Base-by-base conservation (phyloP, 148 eudicot genomes). In the Nyssa sinensis region DNA sequence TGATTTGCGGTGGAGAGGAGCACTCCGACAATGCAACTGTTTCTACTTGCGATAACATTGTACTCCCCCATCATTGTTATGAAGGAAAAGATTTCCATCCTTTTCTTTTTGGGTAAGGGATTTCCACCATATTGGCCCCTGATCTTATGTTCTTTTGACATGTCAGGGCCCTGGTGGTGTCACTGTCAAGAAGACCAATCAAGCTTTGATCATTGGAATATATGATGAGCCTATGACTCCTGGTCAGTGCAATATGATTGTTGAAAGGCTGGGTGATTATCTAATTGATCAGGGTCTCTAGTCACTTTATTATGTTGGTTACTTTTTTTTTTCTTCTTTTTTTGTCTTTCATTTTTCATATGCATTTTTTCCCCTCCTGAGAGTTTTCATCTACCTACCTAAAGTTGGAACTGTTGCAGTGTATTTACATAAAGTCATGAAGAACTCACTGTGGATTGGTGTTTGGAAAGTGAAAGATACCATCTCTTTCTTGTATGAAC, bases 131-230 rank as follows among this genome's bases (percentile, higher is more conserved):
- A 39, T 39, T 39, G 8, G 44, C 11, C 7, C 8, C 44, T 39
- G 7, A 12, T 3, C 44, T 39, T 39, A 39, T 39, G 44, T 39
- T 39, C 44, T 39, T 39, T 39, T 39, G 44, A 39, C 44, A 6
- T 39, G 7, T 64, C 77, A 84, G 87, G 87, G 82, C 17, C 44
- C 87, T 37, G 87, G 87, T 69, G 87, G 87, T 5, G 67, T 75
- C 10, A 81, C 84, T 64, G 61, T 84, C 35, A 81, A 84, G 80
- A 84, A 84, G 84, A 81, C 82, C 9, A 67, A 29, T 24, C 80
- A 68, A 66, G 77, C 82, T 49, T 65, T 84, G 73, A 68, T 84
- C 28, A 51, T 84, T 34, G 87, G 87, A 16, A 75, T 78, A 62
- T 87, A 87, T 32, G 84, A 82, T 7, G 90, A 87, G 70, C 87